Base-by-base conservation (phyloP, 78 protist species). In the Tieghemostelium lacteum region DNA sequence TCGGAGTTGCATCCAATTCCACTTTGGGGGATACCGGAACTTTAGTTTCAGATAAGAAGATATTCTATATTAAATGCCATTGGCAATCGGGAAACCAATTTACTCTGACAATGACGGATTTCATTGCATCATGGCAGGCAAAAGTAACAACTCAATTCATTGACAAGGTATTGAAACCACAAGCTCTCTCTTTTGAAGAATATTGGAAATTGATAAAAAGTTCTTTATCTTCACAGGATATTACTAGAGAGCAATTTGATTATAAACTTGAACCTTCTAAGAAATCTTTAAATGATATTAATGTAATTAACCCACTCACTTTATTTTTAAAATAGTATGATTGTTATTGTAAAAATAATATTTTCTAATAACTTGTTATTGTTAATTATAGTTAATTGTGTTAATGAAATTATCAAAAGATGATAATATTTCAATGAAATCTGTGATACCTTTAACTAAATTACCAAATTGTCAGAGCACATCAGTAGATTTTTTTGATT, bases 91-190 rank as follows among this genome's bases (percentile, higher is more conserved):
- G n/a, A n/a, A n/a, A n/a, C n/a, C n/a, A n/a, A n/a, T n/a, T n/a
- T n/a, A n/a, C n/a, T n/a, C n/a, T n/a, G n/a, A n/a, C n/a, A n/a
- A n/a, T n/a, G n/a, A n/a, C n/a, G n/a, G n/a, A n/a, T n/a, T n/a
- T n/a, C n/a, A n/a, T n/a, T n/a, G n/a, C n/a, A n/a, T n/a, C n/a
- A n/a, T n/a, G n/a, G n/a, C n/a, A 28, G 4, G 28, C 17, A 55
- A 55, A 7, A 80, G 88, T 55, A 55, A 34, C 54, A 1, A 40
- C 34, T 17, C 65, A 80, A 66, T 67, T 55, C 31, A 80, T 80
- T 8, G 88, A 80, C 20, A 80, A 49, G 36, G 54, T 67, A 37
- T 80, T 80, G 29, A 80, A 80, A 55, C 88, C 88, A 20, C 39
- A 50, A 65, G 75, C 73, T 16, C 65, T 80, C 76, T 20, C 64